Base-by-base conservation (phyloP, 2,329 filamentous ascomycete species). In the Stemphylium lycopersici region DNA sequence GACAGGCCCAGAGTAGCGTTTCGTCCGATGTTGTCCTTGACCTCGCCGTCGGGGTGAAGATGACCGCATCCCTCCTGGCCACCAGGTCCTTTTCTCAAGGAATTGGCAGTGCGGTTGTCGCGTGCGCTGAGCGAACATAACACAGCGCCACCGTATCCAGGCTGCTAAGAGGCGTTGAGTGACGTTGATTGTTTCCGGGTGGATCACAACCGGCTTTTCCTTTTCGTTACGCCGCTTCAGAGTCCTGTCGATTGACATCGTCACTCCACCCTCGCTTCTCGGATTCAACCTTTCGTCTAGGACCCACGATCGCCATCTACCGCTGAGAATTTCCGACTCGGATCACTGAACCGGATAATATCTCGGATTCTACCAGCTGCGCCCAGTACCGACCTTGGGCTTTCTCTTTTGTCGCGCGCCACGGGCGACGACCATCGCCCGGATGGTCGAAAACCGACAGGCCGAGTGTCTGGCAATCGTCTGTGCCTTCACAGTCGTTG, bases 371-470 rank as follows among this genome's bases (percentile, higher is more conserved):
- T 24, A 38, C n/a, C 40, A 18, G 26, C 22, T 29, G 22, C 40
- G n/a, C 34, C n/a, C 31, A 31, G 7, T 32, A 18, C 29, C 39
- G 39, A 18, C 22, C 12, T 20, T 31, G 16, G 31, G 40, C 40
- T 16, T 38, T 38, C 18, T 44, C 38, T 24, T 37, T 44, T 26
- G 38, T 47, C 33, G 37, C 34, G 40, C 40, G 34, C n/a, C 46
- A 13, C 37, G 15, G 37, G 38, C 41, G 38, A 46, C 31, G 32
- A 31, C 39, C 29, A 5, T 38, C 33, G 39, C 34, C 43, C 49
- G 15, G 15, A 68, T 68, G 70, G 64, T 64, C 13, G 63, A 68
- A 43, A 70, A 55, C 46, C 67, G 68, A 37, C 71, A 74, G 56
- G 37, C 56, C 36, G 62, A 62, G 41, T 62, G 59, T 20, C 64